These are phyloP conservation scores for Vigna mungo DNA, from an alignment of 306 rosid genomes.

Conservation along the genomic window DNA sequence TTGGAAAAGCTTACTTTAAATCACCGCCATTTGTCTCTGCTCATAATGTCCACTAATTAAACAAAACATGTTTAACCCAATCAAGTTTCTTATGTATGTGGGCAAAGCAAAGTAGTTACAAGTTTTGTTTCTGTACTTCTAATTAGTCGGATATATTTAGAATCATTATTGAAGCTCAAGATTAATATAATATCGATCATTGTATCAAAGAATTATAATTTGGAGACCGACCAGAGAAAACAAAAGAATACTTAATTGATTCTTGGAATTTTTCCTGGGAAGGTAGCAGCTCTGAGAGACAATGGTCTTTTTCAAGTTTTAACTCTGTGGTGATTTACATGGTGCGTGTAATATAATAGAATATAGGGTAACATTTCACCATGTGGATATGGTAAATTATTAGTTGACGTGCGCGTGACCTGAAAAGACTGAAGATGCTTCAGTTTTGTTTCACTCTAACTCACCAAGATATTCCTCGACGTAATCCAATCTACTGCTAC, in stretches of 20 bases:
- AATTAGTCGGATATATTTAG: neutral
- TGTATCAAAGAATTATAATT: neutral
- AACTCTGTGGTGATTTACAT: neutral
- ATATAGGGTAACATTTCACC: neutral
- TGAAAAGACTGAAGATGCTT: slow-evolving; percentile 12
- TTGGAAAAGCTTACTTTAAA: neutral
- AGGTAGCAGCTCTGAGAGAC: neutral
- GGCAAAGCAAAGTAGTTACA: neutral
- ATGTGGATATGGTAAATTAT: neutral
- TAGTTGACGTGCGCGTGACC: slow-evolving; percentile 1
- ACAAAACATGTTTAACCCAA: slow-evolving; percentile 14
- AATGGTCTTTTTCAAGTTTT: neutral
- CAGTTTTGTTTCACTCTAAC: neutral
- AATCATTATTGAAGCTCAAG: neutral
- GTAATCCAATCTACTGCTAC: slow-evolving; percentile 11
- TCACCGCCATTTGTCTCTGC: neutral
- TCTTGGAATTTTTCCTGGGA: neutral
- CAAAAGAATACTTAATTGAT: neutral
- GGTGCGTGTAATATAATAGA: neutral
- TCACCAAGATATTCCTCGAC: slow-evolving; percentile 16
- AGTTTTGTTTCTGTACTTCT: neutral
- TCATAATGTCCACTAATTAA: slow-evolving; percentile 8
- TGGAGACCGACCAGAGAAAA: neutral
- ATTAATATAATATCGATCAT: neutral
- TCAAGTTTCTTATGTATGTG: neutral